Percentiles rank a stretch among this genome's conserved stretches.
Evolutionary conservation across 352 stramenopile species (phyloP).

Genomic region (Phytophthora fragariaefolia): DNA sequence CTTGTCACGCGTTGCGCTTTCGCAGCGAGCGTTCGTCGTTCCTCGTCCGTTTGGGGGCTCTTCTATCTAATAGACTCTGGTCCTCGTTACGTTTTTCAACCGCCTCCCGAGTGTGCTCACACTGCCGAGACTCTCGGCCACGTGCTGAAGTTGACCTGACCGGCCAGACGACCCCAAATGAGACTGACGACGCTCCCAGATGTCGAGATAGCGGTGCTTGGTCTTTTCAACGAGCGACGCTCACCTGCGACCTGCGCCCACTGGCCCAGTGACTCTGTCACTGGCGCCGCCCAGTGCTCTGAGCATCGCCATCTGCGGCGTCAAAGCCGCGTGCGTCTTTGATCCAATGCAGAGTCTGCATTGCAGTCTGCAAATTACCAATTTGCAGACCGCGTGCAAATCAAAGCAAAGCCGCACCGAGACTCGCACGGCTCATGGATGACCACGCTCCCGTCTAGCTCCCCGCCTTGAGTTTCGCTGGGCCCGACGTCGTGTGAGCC

Average conservation of each 20-base stretch:
- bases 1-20: constrained; percentile 27
- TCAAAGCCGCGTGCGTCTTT: constrained; percentile 4
- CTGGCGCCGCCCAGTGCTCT: not conserved
- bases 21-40: constrained; percentile 13
- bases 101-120: not conserved
- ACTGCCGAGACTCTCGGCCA: constrained; percentile 1
- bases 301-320: constrained; percentile 27
- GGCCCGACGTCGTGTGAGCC: constrained; percentile 6
- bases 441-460: not conserved
- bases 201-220: constrained; percentile 2
- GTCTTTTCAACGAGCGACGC: not conserved
- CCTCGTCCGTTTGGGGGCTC: constrained; percentile 15
- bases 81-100: constrained; percentile 18
- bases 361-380: too few relatives aligned
- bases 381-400: too few relatives aligned
- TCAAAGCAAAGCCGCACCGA: constrained; percentile 14
- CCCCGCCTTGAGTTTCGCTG: constrained; percentile 12
- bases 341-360: constrained; percentile 10
- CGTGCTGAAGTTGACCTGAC: constrained; percentile 13
- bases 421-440: constrained; percentile 1
- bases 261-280: too few relatives aligned
- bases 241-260: too few relatives aligned
- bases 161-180: constrained; percentile 14
- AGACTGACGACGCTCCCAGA: constrained; percentile 18
- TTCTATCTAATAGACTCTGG: constrained; percentile 36